Percentiles rank a stretch among this genome's conserved stretches.
phyloP scores from a whole-genome alignment of 768 basidiomycete genomes.

The Tricholoma saponaceum region DNA sequence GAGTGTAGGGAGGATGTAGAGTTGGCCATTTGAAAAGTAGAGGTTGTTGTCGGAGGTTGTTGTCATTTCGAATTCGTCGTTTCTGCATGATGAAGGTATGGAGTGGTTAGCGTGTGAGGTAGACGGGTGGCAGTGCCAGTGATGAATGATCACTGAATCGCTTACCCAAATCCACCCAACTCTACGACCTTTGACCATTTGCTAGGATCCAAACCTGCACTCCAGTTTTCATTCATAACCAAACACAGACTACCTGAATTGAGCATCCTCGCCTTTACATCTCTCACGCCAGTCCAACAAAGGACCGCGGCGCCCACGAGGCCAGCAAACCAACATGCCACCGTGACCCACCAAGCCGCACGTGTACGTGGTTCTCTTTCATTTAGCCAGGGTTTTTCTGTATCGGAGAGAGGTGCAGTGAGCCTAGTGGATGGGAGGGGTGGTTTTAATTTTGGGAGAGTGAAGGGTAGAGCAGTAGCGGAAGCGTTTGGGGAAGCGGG shows the following conservation, averaged over 20 bases:
- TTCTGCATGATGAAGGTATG: conserved; percentile 39
- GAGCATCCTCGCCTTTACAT: conserved; percentile 34
- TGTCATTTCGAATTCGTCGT: conserved; percentile 79
- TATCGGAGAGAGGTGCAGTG: conserved; percentile 41
- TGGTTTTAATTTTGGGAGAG: conserved; percentile 27
- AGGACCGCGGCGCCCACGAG: conserved; percentile 45
- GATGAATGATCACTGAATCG: conserved; percentile 6
- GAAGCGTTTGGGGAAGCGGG: conserved; percentile 21
- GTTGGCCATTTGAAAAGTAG: conserved; percentile 59
- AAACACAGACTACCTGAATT: conserved; percentile 46
- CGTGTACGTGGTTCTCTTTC: conserved; percentile 20
- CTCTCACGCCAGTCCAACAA: conserved; percentile 49
- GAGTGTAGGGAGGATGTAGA: conserved; percentile 82
- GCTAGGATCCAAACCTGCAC: conserved; percentile 37
- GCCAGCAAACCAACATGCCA: conserved; percentile 51
- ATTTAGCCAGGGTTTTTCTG: conserved; percentile 63
- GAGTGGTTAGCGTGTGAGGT: no score
- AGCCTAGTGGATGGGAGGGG: conserved; percentile 49
- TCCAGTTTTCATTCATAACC: conserved; percentile 72
- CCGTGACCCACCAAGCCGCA: conserved; percentile 44
- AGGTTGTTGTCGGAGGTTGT: conserved; percentile 58
- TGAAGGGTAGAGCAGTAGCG: conserved; percentile 17
- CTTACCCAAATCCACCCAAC: conserved; percentile 71
- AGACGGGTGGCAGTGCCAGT: no score
- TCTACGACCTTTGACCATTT: conserved; percentile 69